Evolutionary conservation across 768 basidiomycete species (phyloP), one percentile per base, ranked within the genome.

Genomic region (Lactifluus pinguis): DNA sequence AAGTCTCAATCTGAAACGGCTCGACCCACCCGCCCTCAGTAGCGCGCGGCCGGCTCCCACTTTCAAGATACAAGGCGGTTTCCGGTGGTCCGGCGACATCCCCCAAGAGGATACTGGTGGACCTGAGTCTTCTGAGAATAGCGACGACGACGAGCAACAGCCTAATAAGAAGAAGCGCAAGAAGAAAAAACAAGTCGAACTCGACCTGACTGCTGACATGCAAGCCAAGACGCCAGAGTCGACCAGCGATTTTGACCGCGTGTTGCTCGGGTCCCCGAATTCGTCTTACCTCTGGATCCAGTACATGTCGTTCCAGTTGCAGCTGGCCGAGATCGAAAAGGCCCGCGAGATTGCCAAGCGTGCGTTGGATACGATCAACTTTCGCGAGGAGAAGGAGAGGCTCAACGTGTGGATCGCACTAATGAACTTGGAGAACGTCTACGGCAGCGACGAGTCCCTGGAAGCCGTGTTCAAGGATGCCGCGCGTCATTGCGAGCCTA

Each of bases 281-380:
- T 98, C 95, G 7, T 98, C 97, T 0, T 97, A 89, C 74, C 80
- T 98, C 38, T 99, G 97, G 97, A 86, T 99, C 60, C 95, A 98
- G 72, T 99, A 94, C 72, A 98, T 99, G 93, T 95, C 97, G 9
- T 95, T 98, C 83, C 92, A 95, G 68, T 78, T 98, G 11, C 93
- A 93, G 66, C 81, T 99, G n/a, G 92, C 95, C 34, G 95, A 99
- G 74, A 77, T 97, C 57, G 95, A 94, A 68, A 97, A 95, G 73
- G 97, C 95, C 14, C 82, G 93, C 48, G 86, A 89, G 70, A 85
- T 94, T 54, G 95, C 85, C 50, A 81, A 83, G 55, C 84, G 91
- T 25, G 95, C 94, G 5, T 77, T 98, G 49, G 78, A 82, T 62
- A 87, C 86, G 11, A 98, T 99, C 74, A 88, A 80, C 69, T 98